Conservation (phyloP, 495 filamentous ascomycete genomes). For the Penicillium manginii region DNA sequence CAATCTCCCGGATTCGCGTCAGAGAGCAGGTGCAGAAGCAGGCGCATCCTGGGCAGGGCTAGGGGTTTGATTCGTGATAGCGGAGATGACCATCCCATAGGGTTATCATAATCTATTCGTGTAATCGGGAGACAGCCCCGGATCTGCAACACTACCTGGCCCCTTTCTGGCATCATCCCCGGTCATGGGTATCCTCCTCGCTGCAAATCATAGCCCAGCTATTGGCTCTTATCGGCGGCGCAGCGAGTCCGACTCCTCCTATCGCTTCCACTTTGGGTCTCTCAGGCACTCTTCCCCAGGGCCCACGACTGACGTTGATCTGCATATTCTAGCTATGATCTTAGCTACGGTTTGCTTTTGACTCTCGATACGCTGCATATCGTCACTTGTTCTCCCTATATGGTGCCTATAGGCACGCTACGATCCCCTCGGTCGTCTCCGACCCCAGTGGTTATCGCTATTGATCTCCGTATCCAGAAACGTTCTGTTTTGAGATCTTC, state of each 20-base stretch:
- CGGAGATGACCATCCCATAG: conserved; percentile 23
- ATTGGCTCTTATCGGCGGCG: conserved; percentile 6
- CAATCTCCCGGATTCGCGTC: not conserved
- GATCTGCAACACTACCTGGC: conserved; percentile 4
- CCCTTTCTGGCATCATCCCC: not conserved
- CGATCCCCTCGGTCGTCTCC: not conserved
- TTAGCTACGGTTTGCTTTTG: not conserved
- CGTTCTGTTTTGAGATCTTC: not conserved
- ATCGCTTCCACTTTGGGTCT: not conserved
- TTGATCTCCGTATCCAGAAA: not conserved
- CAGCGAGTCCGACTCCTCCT: conserved; percentile 2
- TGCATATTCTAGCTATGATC: not conserved
- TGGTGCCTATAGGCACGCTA: conserved; percentile 7
- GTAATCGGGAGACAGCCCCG: conserved; percentile 17
- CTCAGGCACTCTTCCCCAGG: not conserved
- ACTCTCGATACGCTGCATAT: not conserved
- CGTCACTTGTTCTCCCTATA: not conserved
- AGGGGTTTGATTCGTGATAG: not conserved
- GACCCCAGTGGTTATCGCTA: not conserved
- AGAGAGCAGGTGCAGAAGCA: not conserved
- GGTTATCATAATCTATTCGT: conserved; percentile 6
- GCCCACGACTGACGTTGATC: not conserved
- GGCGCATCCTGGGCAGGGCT: not conserved
- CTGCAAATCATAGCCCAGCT: not conserved
- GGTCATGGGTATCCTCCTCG: not conserved